Evolutionary conservation across 306 rosid species (phyloP), one percentile per base, ranked within the genome.

Genomic region (Lupinus albus): DNA sequence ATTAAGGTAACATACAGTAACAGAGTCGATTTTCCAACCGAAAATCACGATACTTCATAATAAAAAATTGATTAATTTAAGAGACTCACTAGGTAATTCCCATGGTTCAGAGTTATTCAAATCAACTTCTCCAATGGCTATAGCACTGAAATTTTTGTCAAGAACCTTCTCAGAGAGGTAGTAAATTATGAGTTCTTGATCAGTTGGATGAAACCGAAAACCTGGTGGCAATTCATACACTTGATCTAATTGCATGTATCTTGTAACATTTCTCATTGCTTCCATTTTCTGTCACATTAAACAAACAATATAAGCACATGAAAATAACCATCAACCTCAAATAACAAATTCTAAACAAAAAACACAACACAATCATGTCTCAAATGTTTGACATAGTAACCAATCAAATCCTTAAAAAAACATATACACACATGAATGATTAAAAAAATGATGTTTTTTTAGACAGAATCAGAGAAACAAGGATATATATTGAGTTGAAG

Each of bases 91-190:
- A 68, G 97, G 97, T 80, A 91, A 91, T 61, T 91, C 97, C 97
- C 97, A 91, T 11, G 97, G 97, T 63, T 91, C 97, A 44, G 86
- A 82, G 84, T 82, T 89, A 80, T 91, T 91, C 58, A 91, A 72
- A 80, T 91, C 97, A 17, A 68, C 96, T 74, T 91, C 97, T 0
- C 85, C 87, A 32, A 91, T 84, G 6, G 95, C 97, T 47, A 8
- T 79, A 20, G 90, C 72, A 4, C 62, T 79, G 84, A 91, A 91
- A 11, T 41, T 15, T 17, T 55, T 68, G 70, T 83, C 73, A 18
- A 85, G 79, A 75, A 85, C 87, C 79, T 91, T 91, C 8, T 81
- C 87, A 0, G 81, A 79, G 0, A 91, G 87, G 52, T 91, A 91
- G 69, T 89, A 85, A 56, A 78, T 82, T 57, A 91, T 84, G 51